A percentile compares a stretch with the other conserved stretches of the same genome.
Evolutionary conservation across 2,329 filamentous ascomycete species (phyloP).

Genomic region (Phymatotrichopsis omnivora): DNA sequence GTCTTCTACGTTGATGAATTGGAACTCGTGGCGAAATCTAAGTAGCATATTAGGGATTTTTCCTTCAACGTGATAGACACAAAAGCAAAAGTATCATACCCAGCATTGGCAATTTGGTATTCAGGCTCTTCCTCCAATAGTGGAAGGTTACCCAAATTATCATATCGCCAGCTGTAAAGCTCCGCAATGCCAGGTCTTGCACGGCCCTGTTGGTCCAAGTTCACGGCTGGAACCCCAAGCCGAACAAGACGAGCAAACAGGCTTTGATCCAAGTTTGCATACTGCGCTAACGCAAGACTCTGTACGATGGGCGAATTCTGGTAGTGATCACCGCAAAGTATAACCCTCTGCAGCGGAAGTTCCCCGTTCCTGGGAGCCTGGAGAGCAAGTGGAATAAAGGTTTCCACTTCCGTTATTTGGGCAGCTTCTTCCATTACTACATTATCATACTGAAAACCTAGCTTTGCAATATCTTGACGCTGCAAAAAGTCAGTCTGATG

Average conservation of each 20-base stretch:
- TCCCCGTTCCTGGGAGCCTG: constrained; percentile 66
- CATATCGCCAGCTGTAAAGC: constrained; percentile 90
- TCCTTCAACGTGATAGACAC: neutral
- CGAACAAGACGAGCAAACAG: constrained; percentile 86
- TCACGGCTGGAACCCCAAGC: constrained; percentile 81
- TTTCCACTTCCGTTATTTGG: constrained; percentile 95
- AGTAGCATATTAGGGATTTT: neutral
- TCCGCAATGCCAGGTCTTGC: constrained; percentile 76
- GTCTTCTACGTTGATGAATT: constrained; percentile 90
- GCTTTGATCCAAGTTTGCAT: constrained; percentile 91
- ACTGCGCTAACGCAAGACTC: constrained; percentile 85
- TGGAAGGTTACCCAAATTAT: constrained; percentile 66
- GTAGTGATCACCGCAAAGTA: constrained; percentile 88
- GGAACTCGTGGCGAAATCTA: constrained; percentile 55
- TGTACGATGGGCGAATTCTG: constrained; percentile 96
- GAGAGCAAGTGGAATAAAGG: constrained; percentile 88
- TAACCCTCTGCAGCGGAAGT: constrained; percentile 70
- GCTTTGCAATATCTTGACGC: constrained; percentile 72
- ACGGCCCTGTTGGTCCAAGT: constrained; percentile 86
- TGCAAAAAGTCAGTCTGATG: constrained; percentile 13
- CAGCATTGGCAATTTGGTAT: constrained; percentile 75
- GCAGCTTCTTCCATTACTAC: constrained; percentile 98
- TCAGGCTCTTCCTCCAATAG: constrained; percentile 58
- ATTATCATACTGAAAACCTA: constrained; percentile 97
- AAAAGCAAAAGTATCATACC: constrained; percentile 55